phyloP scores from a whole-genome alignment of 192 early-diverging fungal genomes.

The Dimargaris verticillata region DNA sequence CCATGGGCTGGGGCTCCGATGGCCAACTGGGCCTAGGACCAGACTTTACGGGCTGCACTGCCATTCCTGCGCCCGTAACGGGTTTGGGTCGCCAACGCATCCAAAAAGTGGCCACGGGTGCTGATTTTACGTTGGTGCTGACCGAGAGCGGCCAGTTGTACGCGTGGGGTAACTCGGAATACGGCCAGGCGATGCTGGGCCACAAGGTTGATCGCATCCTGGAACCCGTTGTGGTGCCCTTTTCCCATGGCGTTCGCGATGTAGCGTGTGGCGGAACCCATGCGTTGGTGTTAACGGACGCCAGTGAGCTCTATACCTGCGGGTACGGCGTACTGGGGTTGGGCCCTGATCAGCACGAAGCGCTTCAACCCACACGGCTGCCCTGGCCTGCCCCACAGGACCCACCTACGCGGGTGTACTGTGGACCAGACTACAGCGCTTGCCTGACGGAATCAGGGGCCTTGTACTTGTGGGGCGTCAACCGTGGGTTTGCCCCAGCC shows the following conservation, averaged over 20 bases:
- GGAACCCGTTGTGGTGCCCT: background rate
- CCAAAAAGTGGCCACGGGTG: background rate
- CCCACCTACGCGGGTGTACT: background rate
- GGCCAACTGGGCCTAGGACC: constrained; percentile 7
- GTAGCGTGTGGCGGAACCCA: constrained; percentile 9
- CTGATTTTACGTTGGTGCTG: constrained; percentile 6
- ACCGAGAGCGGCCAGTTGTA: background rate
- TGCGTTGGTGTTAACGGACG: constrained; percentile 2
- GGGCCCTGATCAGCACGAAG: background rate
- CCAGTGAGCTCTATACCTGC: constrained; percentile 6
- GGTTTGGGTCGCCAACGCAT: background rate
- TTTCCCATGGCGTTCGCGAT: background rate
- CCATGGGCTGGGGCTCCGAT: constrained; percentile 11
- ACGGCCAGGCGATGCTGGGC: constrained; percentile 12
- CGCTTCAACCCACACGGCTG: background rate
- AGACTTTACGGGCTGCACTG: background rate
- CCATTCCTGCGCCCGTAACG: background rate
- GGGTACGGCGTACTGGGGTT: constrained; percentile 5
- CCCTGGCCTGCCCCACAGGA: background rate
- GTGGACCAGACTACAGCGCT: constrained; percentile 8
- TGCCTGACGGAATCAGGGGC: background rate
- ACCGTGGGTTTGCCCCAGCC: background rate
- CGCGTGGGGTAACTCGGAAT: constrained; percentile 12
- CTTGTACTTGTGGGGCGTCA: constrained; percentile 6
- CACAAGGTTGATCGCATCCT: constrained; percentile 3